Evolutionary conservation across 768 basidiomycete genomes (phyloP), one percentile per base, ranked within the genome.

Genomic region (Panellus pusillus): DNA sequence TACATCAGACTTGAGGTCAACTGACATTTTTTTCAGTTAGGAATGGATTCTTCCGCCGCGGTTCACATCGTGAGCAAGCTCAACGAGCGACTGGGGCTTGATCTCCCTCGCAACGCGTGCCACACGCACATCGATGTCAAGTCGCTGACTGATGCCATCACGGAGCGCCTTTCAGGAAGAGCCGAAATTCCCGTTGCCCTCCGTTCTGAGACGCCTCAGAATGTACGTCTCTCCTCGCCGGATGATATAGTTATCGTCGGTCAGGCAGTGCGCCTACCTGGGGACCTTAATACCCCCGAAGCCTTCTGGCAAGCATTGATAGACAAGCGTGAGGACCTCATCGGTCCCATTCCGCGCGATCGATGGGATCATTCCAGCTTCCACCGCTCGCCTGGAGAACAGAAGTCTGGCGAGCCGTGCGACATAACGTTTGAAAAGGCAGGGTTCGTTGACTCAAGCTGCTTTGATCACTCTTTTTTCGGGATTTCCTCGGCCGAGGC

Each of bases 281-380:
- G 71, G 4, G 69, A 66, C 35, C 66, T 74, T 20, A 61, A 68
- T 50, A 65, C 53, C 41, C 53, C 66, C 2, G 60, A 64, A 36
- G 46, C 50, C 13, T 65, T 72, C 52, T 72, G 72, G 72, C 56
- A 68, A 32, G 70, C 71, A 2, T 63, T 74, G 14, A 57, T 69
- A 35, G 65, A 68, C 42, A 62, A 66, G 52, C 67, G 71, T 11
- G 64, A 63, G 28, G 66, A 71, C 42, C 58, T 72, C 12, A 60
- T 70, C 31, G 64, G 64, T 15, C 61, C 67, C 0, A 56, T 70
- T 9, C 71, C 71, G 31, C 50, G 61, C 7, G 64, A 69, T 20
- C 64, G 71, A 17, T 72, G 71, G 72, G 72, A 73, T 54, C 69
- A 73, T 40, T 62, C 67, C 15, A 70, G 68, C 38, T 73, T 72